Base-by-base conservation (phyloP, 2,329 filamentous ascomycete genomes). In the Cladophialophora yegresii region DNA sequence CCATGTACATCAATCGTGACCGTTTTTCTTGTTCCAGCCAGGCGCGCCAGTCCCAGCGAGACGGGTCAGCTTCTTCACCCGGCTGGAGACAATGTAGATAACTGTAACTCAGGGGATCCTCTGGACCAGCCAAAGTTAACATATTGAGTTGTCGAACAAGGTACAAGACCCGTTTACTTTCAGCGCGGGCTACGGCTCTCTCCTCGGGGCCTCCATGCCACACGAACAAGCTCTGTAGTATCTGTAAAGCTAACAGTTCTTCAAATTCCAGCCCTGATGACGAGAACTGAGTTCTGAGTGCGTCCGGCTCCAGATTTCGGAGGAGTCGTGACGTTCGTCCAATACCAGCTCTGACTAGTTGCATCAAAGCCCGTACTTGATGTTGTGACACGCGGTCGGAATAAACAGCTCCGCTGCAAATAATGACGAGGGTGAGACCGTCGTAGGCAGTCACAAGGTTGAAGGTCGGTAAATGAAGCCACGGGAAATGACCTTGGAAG, bases 11-110 rank as follows among this genome's bases (percentile, higher is more conserved):
- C 20, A 87, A 76, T 47, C 89, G 82, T 32, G 85, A 84, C 49
- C 88, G 84, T 72, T 84, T 86, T 77, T 92, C 89, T 71, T 91
- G 89, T 66, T 88, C 85, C 36, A 90, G 79, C 89, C 89, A 92
- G 4, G 78, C 75, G 22, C 74, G 73, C 89, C 89, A 92, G 65
- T 87, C 82, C 77, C 89, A 90, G 43, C 80, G 78, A 26, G 81
- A 77, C 7, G 81, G 73, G 62, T 82, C 79, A 58, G 83, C 76
- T 58, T 75, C 79, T 36, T 81, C 77, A 4, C 79, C 73, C 4
- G 79, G 78, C 62, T 80, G 76, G 10, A 82, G 79, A 67, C 87
- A 85, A 71, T 91, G 88, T 26, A 89, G 79, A 54, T 82, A 77
- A 71, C 87, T 90, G 75, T 81, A 83, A 5, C 81, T 77, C 43